Base-by-base conservation (phyloP, 2,329 filamentous ascomycete species). In the Ilyonectria mors-panacis region DNA sequence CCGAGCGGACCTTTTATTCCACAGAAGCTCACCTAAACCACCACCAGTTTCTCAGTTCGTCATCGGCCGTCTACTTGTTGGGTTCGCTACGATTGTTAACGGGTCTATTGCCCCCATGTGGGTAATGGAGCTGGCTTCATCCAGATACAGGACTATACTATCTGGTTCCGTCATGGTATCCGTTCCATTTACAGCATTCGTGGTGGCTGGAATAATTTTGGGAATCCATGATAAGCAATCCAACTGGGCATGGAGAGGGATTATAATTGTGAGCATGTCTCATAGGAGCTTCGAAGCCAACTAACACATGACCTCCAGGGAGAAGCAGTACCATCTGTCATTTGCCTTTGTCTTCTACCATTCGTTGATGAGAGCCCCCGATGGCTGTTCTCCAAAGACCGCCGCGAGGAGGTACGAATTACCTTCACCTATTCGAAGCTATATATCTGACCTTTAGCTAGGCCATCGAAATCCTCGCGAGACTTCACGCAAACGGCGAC, bases 171-270 rank as follows among this genome's bases (percentile, higher is more conserved):
- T 64, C 26, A 35, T 64, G 12, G 48, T 64, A 9, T 47, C 62
- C 10, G 57, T 64, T 37, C 62, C 62, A 10, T 64, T 64, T 15
- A 64, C 62, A 13, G 59, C 62, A 3, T 64, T 64, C 17, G n/a
- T 64, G 17, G 62, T 64, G 15, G 33, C 62, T 9, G 59, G 62
- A 26, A 64, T 64, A 5, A 59, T 64, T 23, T 17, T 64, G 47
- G 57, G 63, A 17, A 65, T 65, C n/a, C 44, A 61, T n/a, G 57
- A 65, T 21, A 61, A 61, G 45, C 12, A 65, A 30, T 47, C 50
- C 3, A 44, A 65, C 28, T 65, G 63, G 63, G 63, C 56, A 23
- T 65, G 63, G 63, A 65, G 63, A 26, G 63, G 63, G 51, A 65
- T 65, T 15, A 53, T 65, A 33, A 33, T 65, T 8, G 63, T 61